A percentile compares a stretch with the other conserved stretches of the same genome.
phyloP scores from a whole-genome alignment of 108 stramenopile species.

The Mediolabrus comicus region DNA sequence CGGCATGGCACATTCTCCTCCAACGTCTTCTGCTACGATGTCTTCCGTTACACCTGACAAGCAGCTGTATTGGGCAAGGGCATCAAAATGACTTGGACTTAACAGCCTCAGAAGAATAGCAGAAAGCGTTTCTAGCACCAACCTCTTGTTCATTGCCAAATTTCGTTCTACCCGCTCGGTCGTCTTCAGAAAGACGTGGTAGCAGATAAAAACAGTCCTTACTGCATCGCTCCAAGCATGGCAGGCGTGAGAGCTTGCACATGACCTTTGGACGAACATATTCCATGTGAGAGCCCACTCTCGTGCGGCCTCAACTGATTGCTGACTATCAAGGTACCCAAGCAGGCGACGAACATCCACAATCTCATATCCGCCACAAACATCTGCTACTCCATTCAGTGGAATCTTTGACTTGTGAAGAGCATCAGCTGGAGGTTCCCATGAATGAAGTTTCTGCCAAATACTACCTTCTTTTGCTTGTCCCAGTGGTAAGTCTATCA shows the following conservation, averaged over 20 bases:
- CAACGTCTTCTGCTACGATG: conserved; percentile 4
- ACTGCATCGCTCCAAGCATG: conserved; percentile 47
- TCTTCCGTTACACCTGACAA: background rate
- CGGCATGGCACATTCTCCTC: conserved; percentile 30
- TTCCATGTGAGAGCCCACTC: conserved; percentile 68
- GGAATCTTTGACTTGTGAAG: conserved; percentile 27
- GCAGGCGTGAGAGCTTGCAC: conserved; percentile 53
- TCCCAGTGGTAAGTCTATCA: conserved; percentile 39
- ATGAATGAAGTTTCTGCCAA: conserved; percentile 25
- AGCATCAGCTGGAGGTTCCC: conserved; percentile 43
- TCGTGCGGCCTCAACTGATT: conserved; percentile 8
- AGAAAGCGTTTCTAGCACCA: conserved; percentile 31
- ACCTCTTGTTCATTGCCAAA: conserved; percentile 2
- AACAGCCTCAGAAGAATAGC: conserved; percentile 36
- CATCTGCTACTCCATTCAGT: conserved; percentile 47
- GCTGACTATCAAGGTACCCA: conserved; percentile 4
- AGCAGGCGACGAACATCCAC: conserved; percentile 40
- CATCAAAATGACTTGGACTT: conserved; percentile 22
- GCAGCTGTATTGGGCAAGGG: conserved; percentile 10
- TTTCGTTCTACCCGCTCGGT: background rate
- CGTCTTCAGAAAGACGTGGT: conserved; percentile 26
- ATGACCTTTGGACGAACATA: conserved; percentile 33
- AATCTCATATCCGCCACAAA: conserved; percentile 49
- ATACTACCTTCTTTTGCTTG: conserved; percentile 31
- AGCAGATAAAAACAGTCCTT: conserved; percentile 37